Conservation (phyloP, 768 basidiomycete species). For the Amanita jacksonii region DNA sequence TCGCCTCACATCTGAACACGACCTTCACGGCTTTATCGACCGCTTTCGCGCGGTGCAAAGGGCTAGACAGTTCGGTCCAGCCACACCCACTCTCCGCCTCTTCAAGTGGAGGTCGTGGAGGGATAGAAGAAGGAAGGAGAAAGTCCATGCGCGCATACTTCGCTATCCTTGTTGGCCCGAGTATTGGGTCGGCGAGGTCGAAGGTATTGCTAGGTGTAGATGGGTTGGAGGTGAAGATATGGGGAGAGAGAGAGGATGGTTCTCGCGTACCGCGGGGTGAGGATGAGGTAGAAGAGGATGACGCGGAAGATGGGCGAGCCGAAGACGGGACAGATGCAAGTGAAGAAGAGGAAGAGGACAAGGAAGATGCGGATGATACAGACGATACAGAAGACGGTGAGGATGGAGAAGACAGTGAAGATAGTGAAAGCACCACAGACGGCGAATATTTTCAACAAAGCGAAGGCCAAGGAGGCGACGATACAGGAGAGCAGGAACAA, state of each 20-base stretch:
- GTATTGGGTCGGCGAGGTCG: constrained; percentile 48
- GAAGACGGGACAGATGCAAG: constrained; percentile 21
- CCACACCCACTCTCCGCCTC: neutral
- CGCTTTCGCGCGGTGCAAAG: constrained; percentile 36
- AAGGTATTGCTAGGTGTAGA: constrained; percentile 56
- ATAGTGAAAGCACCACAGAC: no score
- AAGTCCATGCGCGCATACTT: constrained; percentile 36
- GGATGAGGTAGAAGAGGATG: neutral
- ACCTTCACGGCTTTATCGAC: constrained; percentile 68
- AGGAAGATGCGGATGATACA: constrained; percentile 15
- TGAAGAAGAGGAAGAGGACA: constrained; percentile 15
- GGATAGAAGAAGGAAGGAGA: constrained; percentile 2
- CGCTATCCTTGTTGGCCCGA: constrained; percentile 58
- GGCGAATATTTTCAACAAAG: no score
- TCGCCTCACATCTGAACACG: constrained; percentile 64
- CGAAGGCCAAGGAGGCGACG: no score
- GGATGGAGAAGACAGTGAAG: constrained; percentile 7
- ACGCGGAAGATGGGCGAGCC: constrained; percentile 4
- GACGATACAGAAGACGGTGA: constrained; percentile 12
- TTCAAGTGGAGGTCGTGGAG: neutral
- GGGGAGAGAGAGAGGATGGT: constrained; percentile 26
- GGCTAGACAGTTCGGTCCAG: neutral
- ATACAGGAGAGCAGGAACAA: no score
- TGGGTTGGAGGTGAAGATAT: constrained; percentile 43
- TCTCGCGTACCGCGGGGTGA: neutral